phyloP scores from a whole-genome alignment of 805 yeast genomes.

The Zygoascus bituminiphila region DNA sequence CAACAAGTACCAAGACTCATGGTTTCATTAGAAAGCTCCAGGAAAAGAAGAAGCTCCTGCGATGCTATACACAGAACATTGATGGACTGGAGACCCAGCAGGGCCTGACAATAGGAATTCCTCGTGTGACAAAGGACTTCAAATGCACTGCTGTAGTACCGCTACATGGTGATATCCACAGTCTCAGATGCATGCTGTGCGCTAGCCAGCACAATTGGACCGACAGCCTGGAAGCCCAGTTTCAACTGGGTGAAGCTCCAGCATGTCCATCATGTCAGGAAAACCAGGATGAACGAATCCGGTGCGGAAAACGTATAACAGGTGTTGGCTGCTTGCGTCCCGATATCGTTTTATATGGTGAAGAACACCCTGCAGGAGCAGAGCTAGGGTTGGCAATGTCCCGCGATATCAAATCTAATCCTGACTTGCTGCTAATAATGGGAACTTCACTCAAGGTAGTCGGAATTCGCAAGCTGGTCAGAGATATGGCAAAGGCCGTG shows the following conservation, averaged over 20 bases:
- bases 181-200: constrained; percentile 70
- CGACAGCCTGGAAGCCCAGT: constrained; percentile 36
- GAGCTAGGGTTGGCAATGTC: constrained; percentile 61
- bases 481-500: constrained; percentile 55
- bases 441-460: constrained; percentile 90
- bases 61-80: constrained; percentile 93
- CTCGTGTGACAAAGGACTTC: constrained; percentile 36
- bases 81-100: constrained; percentile 73
- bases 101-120: constrained; percentile 51
- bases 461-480: constrained; percentile 77
- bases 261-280: constrained; percentile 65
- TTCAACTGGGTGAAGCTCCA: constrained; percentile 62
- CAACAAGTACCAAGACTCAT: constrained; percentile 81
- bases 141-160: constrained; percentile 71
- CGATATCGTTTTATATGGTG: constrained; percentile 86
- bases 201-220: constrained; percentile 54
- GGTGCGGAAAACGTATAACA: constrained; percentile 61
- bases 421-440: constrained; percentile 77
- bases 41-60: constrained; percentile 55
- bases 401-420: constrained; percentile 50
- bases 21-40: constrained; percentile 55
- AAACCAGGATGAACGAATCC: constrained; percentile 46
- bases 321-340: constrained; percentile 80
- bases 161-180: constrained; percentile 81
- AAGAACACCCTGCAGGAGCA: constrained; percentile 83